Percentiles rank a stretch among this genome's conserved stretches.
phyloP scores from a whole-genome alignment of 169 alveolate species.

The Plasmodium sp. region DNA sequence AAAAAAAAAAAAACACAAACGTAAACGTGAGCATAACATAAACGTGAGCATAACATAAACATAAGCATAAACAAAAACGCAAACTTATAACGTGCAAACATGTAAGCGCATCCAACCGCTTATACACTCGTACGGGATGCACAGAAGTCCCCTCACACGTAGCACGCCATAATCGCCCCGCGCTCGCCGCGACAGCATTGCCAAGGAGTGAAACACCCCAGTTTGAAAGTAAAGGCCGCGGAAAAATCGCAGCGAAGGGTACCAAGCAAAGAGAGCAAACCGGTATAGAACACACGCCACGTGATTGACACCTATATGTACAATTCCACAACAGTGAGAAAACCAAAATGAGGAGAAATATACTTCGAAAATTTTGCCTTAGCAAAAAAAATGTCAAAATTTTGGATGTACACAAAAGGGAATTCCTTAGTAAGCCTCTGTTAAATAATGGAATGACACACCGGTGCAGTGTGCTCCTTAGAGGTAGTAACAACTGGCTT shows the following conservation, averaged over 20 bases:
- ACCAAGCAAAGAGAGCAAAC: not conserved
- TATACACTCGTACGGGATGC: not conserved
- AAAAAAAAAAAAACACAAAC: not conserved
- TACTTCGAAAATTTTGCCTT: conserved; percentile 13
- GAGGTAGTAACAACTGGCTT: not conserved
- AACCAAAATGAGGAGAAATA: conserved; percentile 43
- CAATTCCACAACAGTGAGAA: conserved; percentile 4
- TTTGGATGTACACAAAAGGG: conserved; percentile 1
- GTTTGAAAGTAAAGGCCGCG: not conserved
- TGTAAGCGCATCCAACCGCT: not conserved
- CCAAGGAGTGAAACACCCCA: not conserved
- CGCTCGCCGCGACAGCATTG: not conserved
- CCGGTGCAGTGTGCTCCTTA: not conserved
- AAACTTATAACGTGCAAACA: not conserved
- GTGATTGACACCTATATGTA: not conserved
- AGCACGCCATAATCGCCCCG: not conserved
- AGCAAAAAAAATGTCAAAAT: conserved; percentile 14
- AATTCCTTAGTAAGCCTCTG: conserved; percentile 5
- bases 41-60: not conserved
- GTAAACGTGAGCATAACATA: not conserved
- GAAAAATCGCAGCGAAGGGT: conserved; percentile 2
- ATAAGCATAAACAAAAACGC: not conserved
- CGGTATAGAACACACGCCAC: not conserved
- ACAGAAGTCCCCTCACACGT: not conserved
- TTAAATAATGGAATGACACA: conserved; percentile 36